phyloP scores from a whole-genome alignment of 345 rosid species.

The Ceriops decandra region DNA sequence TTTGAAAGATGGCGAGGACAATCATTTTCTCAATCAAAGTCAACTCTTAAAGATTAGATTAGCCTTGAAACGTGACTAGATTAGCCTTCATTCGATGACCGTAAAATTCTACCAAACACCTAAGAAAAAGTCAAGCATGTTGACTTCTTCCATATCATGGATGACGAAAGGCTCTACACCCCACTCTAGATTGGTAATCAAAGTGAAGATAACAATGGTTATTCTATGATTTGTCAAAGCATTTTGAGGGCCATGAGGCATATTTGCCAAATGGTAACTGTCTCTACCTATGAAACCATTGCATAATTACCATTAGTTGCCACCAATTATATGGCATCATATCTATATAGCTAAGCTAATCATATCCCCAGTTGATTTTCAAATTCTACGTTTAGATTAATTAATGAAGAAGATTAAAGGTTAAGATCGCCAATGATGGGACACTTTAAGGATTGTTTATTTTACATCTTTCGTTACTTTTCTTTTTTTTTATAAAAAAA shows the following conservation, averaged over 20 bases:
- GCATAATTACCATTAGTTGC: neutral
- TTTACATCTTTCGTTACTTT: neutral
- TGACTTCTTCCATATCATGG: conserved; percentile 15
- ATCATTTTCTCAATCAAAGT: too few species aligned
- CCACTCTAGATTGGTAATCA: conserved; percentile 2
- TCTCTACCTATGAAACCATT: conserved; percentile 41
- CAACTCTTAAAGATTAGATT: neutral
- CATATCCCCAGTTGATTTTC: conserved; percentile 7
- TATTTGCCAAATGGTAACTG: conserved; percentile 29
- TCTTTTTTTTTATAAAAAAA: neutral
- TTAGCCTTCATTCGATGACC: too few species aligned
- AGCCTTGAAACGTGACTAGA: too few species aligned
- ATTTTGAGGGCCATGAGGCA: conserved; percentile 8
- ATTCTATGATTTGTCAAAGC: neutral
- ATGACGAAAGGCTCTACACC: neutral
- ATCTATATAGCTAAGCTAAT: neutral
- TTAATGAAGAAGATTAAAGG: conserved; percentile 16
- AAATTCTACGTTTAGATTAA: neutral
- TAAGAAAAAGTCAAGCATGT: conserved; percentile 18
- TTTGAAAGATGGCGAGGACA: too few species aligned
- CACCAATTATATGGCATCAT: neutral
- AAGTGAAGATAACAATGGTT: too few species aligned
- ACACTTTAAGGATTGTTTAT: conserved; percentile 7
- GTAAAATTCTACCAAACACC: conserved; percentile 11
- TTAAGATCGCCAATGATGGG: conserved; percentile 24